A percentile compares a stretch with the other conserved stretches of the same genome.
phyloP scores from a whole-genome alignment of 306 rosid genomes.

The Purshia tridentata region DNA sequence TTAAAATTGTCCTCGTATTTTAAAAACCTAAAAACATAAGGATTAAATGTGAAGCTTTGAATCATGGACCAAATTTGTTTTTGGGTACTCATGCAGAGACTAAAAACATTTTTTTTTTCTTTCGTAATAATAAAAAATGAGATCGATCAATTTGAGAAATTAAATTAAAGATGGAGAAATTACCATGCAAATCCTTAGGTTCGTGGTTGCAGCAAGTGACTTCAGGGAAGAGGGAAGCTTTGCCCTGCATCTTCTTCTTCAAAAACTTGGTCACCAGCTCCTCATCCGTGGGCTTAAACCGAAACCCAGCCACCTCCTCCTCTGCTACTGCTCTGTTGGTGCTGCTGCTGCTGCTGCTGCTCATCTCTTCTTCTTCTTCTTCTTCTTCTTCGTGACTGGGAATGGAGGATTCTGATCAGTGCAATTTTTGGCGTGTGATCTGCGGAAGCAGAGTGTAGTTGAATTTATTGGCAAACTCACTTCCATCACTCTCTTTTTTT shows the following conservation, averaged over 20 bases:
- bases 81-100: too few relatives aligned
- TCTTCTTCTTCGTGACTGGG: neutral
- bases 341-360: neutral
- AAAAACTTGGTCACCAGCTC: constrained; percentile 27
- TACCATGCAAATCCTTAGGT: constrained; percentile 58
- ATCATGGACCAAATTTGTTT: too few relatives aligned
- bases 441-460: neutral
- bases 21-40: too few relatives aligned
- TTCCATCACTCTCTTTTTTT: too few relatives aligned
- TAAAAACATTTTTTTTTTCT: neutral
- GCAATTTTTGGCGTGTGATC: neutral
- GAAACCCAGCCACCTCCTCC: too few relatives aligned
- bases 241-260: constrained; percentile 32
- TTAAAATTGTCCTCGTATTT: too few relatives aligned
- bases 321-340: neutral
- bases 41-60: too few relatives aligned
- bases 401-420: neutral
- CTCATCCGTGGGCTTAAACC: neutral
- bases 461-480: neutral
- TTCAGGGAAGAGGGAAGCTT: constrained; percentile 30
- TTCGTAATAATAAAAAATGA: neutral
- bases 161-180: neutral
- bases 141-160: neutral
- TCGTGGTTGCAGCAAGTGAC: constrained; percentile 43
- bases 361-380: neutral